These are phyloP conservation scores for Acacia melanoxylon DNA, from an alignment of 306 rosid genomes.

Conservation along the genomic window DNA sequence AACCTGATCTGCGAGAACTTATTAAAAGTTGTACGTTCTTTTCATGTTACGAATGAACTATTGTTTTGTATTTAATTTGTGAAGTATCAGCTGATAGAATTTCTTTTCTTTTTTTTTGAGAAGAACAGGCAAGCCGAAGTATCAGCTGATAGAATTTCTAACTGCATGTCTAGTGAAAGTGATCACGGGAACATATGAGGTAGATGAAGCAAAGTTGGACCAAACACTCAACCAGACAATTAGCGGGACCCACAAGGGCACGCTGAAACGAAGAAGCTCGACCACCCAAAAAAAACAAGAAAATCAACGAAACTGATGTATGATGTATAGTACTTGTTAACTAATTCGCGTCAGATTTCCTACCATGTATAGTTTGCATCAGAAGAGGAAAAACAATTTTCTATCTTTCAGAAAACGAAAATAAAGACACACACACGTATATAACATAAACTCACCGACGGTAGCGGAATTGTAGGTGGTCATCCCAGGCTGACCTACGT, in stretches of 20 bases:
- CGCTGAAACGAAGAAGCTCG: not conserved
- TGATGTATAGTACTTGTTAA: not conserved
- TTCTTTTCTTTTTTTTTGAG: too few species aligned
- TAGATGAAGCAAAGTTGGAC: not conserved
- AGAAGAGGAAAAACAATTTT: not conserved
- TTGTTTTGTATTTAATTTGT: not conserved
- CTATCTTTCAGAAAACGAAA: not conserved
- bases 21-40: not conserved
- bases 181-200: not conserved
- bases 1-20: too few species aligned
- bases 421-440: not conserved
- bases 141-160: not conserved
- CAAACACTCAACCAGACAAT: not conserved
- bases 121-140: too few species aligned
- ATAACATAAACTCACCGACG: slow-evolving; percentile 47
- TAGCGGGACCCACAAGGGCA: too few species aligned
- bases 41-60: not conserved
- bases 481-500: slow-evolving; percentile 60
- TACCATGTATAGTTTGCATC: not conserved
- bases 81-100: not conserved
- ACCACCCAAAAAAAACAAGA: not conserved
- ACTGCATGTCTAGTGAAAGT: not conserved
- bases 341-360: not conserved
- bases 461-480: slow-evolving; percentile 75
- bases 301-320: not conserved